Percentiles rank a stretch among this genome's conserved stretches.
These are phyloP conservation scores for Rhodotorula mucilaginosa DNA, from an alignment of 1,284 basidiomycete species.

Conservation along the genomic window DNA sequence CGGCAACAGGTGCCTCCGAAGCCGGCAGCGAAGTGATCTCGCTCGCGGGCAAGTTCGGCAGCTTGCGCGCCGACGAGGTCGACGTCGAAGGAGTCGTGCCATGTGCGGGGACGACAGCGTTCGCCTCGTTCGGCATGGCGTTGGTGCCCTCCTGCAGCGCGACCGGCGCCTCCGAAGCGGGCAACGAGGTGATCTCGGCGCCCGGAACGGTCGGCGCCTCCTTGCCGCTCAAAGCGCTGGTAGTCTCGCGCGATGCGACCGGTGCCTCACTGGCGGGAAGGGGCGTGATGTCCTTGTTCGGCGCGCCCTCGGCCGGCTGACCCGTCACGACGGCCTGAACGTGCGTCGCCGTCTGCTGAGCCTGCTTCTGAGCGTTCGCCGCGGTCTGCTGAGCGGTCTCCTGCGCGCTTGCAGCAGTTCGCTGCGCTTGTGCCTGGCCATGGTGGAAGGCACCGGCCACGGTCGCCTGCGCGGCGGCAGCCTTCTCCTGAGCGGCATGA, in stretches of 20 bases:
- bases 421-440: conserved; percentile 1
- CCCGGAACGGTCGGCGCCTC: conserved; percentile 7
- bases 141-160: conserved; percentile 11
- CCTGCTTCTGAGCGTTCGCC: conserved; percentile 1
- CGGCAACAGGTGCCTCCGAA: conserved; percentile 4
- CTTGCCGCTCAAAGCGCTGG: not conserved
- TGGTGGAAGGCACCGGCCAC: not conserved
- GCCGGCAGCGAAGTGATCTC: conserved; percentile 18
- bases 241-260: not conserved
- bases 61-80: not conserved
- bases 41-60: conserved; percentile 5
- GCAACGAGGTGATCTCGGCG: conserved; percentile 11
- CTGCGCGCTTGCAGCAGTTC: conserved; percentile 2
- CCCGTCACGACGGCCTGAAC: conserved; percentile 2
- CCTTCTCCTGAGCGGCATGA: not conserved
- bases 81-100: not conserved
- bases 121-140: conserved; percentile 9
- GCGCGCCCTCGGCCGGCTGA: not conserved
- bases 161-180: conserved; percentile 20
- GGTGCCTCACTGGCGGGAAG: conserved; percentile 22
- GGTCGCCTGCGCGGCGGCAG: not conserved
- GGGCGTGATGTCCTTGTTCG: conserved; percentile 18
- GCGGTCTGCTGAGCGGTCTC: not conserved
- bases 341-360: conserved; percentile 7
- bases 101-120: conserved; percentile 4